phyloP scores from a whole-genome alignment of 169 alveolate genomes.

The Eimeria necatrix region DNA sequence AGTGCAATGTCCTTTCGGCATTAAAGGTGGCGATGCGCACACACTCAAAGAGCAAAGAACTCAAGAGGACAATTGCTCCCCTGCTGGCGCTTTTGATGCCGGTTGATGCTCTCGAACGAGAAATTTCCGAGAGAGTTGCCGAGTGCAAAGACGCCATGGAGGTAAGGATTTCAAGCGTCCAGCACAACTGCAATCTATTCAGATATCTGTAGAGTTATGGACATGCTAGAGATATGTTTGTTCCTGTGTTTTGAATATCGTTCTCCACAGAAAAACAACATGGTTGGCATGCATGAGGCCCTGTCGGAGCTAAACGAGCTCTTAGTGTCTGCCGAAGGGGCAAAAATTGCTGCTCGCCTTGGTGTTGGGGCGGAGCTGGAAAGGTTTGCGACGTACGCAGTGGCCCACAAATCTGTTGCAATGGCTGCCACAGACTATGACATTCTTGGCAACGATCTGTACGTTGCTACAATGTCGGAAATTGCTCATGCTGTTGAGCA shows the following conservation, averaged over 20 bases:
- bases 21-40: constrained; percentile 91
- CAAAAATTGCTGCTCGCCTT: constrained; percentile 82
- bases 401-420: constrained; percentile 48
- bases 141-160: constrained; percentile 87
- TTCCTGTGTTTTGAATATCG: background rate
- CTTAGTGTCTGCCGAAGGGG: constrained; percentile 86
- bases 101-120: constrained; percentile 91
- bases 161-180: background rate
- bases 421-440: constrained; percentile 77
- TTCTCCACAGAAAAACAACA: constrained; percentile 59
- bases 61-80: constrained; percentile 92
- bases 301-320: constrained; percentile 84
- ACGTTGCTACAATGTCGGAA: constrained; percentile 78
- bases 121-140: constrained; percentile 89
- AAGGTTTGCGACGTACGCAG: constrained; percentile 57
- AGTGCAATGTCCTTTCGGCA: constrained; percentile 79
- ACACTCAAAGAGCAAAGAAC: constrained; percentile 90
- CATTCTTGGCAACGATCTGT: constrained; percentile 77
- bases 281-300: constrained; percentile 83
- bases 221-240: background rate
- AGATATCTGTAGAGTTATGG: background rate
- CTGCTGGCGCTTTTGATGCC: constrained; percentile 94
- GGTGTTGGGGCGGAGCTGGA: constrained; percentile 71
- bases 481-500: constrained; percentile 81
- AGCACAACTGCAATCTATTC: background rate